These are phyloP conservation scores for Lithohypha guttulata DNA, from an alignment of 2,329 filamentous ascomycete genomes.

Conservation along the genomic window DNA sequence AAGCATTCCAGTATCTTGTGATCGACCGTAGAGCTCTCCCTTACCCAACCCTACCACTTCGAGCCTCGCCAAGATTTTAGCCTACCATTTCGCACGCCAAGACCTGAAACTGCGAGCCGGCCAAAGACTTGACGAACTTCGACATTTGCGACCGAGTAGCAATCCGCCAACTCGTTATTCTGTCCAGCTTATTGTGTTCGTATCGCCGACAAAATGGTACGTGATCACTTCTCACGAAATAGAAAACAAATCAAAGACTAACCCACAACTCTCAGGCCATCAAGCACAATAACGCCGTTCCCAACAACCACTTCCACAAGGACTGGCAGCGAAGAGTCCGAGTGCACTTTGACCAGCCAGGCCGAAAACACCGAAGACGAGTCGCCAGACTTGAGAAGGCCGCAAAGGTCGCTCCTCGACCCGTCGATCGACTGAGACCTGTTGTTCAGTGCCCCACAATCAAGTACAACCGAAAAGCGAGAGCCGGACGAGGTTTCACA, in stretches of 20 bases:
- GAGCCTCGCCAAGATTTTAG: slow-evolving; percentile 21
- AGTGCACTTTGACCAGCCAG: slow-evolving; percentile 99
- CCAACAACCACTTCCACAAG: slow-evolving; percentile 71
- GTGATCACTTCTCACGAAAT: slow-evolving; percentile 13
- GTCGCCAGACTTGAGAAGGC: slow-evolving; percentile 90
- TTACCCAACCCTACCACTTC: slow-evolving; percentile 18
- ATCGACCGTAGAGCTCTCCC: too few species aligned
- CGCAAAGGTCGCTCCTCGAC: slow-evolving; percentile 86
- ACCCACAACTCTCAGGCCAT: slow-evolving; percentile 59
- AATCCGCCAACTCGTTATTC: too few species aligned
- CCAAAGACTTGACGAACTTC: too few species aligned
- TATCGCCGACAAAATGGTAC: slow-evolving; percentile 43
- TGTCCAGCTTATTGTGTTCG: slow-evolving; percentile 41
- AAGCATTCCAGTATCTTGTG: too few species aligned
- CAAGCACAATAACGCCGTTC: slow-evolving; percentile 67
- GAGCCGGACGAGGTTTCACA: slow-evolving; percentile 95
- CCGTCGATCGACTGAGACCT: slow-evolving; percentile 92
- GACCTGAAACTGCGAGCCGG: too few species aligned
- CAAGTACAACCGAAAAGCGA: slow-evolving; percentile 98
- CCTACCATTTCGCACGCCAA: too few species aligned
- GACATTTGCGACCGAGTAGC: too few species aligned
- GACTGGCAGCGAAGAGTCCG: slow-evolving; percentile 99
- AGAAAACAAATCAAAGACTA: not conserved
- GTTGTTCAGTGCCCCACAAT: slow-evolving; percentile 94
- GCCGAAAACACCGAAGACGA: slow-evolving; percentile 88